phyloP scores from a whole-genome alignment of 2,329 filamentous ascomycete species.

The Dactylellina leptospora region DNA sequence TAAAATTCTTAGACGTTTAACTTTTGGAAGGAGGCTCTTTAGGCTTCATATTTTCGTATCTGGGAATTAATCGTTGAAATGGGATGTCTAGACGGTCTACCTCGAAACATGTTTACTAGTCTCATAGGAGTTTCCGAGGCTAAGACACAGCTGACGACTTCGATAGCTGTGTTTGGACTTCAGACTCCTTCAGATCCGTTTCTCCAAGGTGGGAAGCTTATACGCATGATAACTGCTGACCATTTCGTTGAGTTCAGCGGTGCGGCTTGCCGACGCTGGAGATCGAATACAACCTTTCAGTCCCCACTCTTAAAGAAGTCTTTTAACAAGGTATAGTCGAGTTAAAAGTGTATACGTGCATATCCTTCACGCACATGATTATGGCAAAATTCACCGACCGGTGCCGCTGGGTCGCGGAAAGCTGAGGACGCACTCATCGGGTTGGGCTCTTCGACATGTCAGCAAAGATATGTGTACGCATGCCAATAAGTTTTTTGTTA shows the following conservation, averaged over 20 bases:
- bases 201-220: slow-evolving; percentile 29
- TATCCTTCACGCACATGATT: slow-evolving; percentile 20
- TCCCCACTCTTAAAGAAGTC: slow-evolving; percentile 25
- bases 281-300: background rate
- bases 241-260: slow-evolving; percentile 1
- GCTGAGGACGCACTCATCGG: too few relatives aligned
- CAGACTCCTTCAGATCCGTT: slow-evolving; percentile 45
- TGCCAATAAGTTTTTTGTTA: background rate
- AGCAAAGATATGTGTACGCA: background rate
- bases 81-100: slow-evolving; percentile 9
- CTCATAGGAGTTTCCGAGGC: slow-evolving; percentile 17
- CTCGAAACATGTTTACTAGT: slow-evolving; percentile 32
- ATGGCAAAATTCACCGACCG: slow-evolving; percentile 17
- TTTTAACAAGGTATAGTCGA: slow-evolving; percentile 20
- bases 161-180: slow-evolving; percentile 28
- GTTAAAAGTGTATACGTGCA: slow-evolving; percentile 12
- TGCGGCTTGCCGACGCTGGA: slow-evolving; percentile 11
- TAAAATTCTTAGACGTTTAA: slow-evolving; percentile 4
- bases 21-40: background rate
- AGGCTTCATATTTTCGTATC: background rate
- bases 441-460: background rate
- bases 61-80: background rate
- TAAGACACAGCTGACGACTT: slow-evolving; percentile 1
- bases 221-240: slow-evolving; percentile 15
- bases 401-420: slow-evolving; percentile 21